A percentile compares a stretch with the other conserved stretches of the same genome.
phyloP scores from a whole-genome alignment of 1,139 yeast species.

The Yamadazyma diddensiae region DNA sequence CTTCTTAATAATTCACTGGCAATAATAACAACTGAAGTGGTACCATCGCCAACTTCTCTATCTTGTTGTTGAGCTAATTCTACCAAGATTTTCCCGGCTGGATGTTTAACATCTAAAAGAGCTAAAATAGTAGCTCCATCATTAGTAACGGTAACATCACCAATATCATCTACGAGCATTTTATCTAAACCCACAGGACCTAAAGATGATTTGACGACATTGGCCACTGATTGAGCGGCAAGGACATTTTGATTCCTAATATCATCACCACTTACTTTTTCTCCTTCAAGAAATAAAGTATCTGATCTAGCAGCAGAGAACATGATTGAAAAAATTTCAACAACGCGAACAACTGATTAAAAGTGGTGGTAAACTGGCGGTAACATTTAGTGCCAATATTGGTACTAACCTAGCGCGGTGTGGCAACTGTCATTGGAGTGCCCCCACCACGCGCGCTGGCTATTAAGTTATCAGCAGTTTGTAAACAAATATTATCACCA shows the following conservation, averaged over 20 bases:
- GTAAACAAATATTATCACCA: too few relatives aligned
- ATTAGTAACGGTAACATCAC: slow-evolving; percentile 97
- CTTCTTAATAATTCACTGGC: slow-evolving; percentile 90
- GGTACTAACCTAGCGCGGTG: too few relatives aligned
- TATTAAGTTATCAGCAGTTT: too few relatives aligned
- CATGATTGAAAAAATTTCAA: slow-evolving; percentile 21
- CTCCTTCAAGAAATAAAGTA: slow-evolving; percentile 92
- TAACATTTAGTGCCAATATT: too few relatives aligned
- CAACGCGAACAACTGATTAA: too few relatives aligned
- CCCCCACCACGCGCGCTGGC: too few relatives aligned
- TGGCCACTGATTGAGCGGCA: slow-evolving; percentile 96
- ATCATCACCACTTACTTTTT: slow-evolving; percentile 93
- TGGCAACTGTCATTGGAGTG: too few relatives aligned
- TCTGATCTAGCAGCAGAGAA: slow-evolving; percentile 76
- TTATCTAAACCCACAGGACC: slow-evolving; percentile 99
- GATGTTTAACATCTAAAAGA: slow-evolving; percentile 94
- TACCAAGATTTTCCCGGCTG: slow-evolving; percentile 95
- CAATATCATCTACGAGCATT: slow-evolving; percentile 98
- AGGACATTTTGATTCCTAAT: slow-evolving; percentile 93
- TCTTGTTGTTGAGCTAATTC: slow-evolving; percentile 99
- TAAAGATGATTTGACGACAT: slow-evolving; percentile 92
- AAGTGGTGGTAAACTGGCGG: too few relatives aligned
- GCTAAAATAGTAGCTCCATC: slow-evolving; percentile 97
- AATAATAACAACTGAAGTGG: slow-evolving; percentile 92
- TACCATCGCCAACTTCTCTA: slow-evolving; percentile 98